Evolutionary conservation across 441 rosid genomes (phyloP).

Genomic region (Populus hybrid): DNA sequence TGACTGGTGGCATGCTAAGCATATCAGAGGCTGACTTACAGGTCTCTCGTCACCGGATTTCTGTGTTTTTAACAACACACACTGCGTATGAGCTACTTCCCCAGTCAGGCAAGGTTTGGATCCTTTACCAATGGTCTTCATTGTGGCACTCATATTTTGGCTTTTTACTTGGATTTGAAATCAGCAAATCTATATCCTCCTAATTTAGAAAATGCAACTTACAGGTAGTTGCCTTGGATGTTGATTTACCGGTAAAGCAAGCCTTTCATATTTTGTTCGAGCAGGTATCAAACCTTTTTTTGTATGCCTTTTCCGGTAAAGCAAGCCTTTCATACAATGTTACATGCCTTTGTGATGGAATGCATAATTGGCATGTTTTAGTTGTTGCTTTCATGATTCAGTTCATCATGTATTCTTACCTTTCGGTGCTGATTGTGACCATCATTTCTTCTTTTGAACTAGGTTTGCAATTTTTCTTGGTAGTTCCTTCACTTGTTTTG

Average conservation of each 20-base stretch:
- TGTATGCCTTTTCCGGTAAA: not conserved
- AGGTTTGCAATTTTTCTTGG: not conserved
- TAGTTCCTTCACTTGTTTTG: not conserved
- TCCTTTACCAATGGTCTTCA: constrained; percentile 20
- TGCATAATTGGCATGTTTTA: not conserved
- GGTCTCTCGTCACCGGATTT: constrained; percentile 53
- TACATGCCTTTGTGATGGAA: not conserved
- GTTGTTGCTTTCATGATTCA: not conserved
- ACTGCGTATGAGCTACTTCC: constrained; percentile 67
- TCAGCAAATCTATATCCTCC: not conserved
- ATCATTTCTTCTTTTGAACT: not conserved
- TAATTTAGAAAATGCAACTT: constrained; percentile 5
- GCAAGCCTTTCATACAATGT: not conserved
- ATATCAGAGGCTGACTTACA: constrained; percentile 47
- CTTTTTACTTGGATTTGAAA: not conserved
- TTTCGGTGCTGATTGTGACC: not conserved
- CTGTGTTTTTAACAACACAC: constrained; percentile 44
- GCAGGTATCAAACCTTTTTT: constrained; percentile 40
- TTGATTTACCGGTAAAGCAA: constrained; percentile 62
- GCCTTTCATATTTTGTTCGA: constrained; percentile 64
- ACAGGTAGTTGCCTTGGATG: constrained; percentile 64
- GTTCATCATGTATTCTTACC: not conserved
- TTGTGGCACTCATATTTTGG: not conserved
- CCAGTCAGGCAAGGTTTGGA: constrained; percentile 72
- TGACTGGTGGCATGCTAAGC: constrained; percentile 42